These are phyloP conservation scores for Cajanus cajan DNA, from an alignment of 306 rosid genomes.

Conservation along the genomic window DNA sequence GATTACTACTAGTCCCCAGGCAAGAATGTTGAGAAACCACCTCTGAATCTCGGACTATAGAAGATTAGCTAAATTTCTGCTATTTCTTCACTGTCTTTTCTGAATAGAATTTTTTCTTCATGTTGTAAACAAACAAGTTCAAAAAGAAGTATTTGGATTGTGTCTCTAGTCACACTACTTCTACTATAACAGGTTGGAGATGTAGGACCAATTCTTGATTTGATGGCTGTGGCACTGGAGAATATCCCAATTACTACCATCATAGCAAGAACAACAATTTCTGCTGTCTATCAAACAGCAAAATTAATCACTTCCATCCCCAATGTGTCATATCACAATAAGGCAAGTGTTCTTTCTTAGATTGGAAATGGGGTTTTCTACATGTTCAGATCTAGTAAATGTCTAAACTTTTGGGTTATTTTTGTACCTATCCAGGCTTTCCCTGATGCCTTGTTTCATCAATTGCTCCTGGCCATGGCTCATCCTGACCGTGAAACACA, in stretches of 20 bases:
- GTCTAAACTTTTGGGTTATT: constrained; percentile 27
- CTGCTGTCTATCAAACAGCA: constrained; percentile 79
- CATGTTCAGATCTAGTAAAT: constrained; percentile 23
- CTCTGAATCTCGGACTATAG: constrained; percentile 3
- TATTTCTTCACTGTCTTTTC: not conserved
- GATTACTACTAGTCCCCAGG: not conserved
- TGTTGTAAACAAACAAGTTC: constrained; percentile 3
- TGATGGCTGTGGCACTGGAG: constrained; percentile 88
- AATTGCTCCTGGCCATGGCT: constrained; percentile 88
- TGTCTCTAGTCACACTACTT: constrained; percentile 18
- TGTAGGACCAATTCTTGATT: constrained; percentile 88
- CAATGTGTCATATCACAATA: constrained; percentile 69
- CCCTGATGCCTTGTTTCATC: constrained; percentile 98
- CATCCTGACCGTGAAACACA: constrained; percentile 88
- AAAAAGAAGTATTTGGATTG: constrained; percentile 17
- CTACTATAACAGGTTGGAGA: constrained; percentile 71
- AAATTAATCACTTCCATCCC: constrained; percentile 72
- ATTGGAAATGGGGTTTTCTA: constrained; percentile 26
- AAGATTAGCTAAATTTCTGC: constrained; percentile 17
- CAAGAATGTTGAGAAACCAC: constrained; percentile 10
- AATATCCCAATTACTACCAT: constrained; percentile 54
- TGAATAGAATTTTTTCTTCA: not conserved
- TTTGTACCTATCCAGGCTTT: constrained; percentile 62
- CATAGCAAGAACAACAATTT: constrained; percentile 74
- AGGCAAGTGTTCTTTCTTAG: constrained; percentile 51